Percentiles rank a stretch among this genome's conserved stretches.
Evolutionary conservation across 805 yeast species (phyloP).

Genomic region (Metschnikowia amazonensis): DNA sequence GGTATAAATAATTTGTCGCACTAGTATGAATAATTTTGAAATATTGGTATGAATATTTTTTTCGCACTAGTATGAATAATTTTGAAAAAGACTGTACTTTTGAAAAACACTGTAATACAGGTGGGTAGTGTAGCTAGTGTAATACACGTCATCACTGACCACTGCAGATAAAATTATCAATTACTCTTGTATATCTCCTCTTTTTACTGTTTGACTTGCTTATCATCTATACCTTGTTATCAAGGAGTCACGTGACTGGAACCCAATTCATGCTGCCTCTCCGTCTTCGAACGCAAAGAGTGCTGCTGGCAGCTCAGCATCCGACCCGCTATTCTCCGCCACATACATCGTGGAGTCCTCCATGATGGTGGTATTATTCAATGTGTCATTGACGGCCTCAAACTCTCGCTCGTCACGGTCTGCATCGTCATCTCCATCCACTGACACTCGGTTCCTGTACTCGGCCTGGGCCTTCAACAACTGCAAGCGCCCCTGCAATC

Average conservation of each 20-base stretch:
- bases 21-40: too few relatives aligned
- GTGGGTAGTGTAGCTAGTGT: too few relatives aligned
- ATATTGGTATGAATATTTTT: too few relatives aligned
- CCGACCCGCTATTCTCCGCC: constrained; percentile 13
- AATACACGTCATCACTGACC: too few relatives aligned
- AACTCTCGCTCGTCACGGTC: constrained; percentile 17
- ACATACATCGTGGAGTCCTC: constrained; percentile 31
- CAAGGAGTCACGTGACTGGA: too few relatives aligned
- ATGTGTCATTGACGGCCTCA: constrained; percentile 17
- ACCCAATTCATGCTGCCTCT: too few relatives aligned
- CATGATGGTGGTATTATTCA: constrained; percentile 21
- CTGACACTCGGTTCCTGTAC: constrained; percentile 44
- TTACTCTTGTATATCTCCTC: not conserved
- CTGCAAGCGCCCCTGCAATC: constrained; percentile 82
- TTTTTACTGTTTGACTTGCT: not conserved
- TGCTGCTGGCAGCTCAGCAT: not conserved
- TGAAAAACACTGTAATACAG: too few relatives aligned
- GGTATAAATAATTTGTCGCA: too few relatives aligned
- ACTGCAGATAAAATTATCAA: too few relatives aligned
- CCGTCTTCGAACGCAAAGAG: not conserved
- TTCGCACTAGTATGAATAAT: too few relatives aligned
- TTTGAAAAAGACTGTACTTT: too few relatives aligned
- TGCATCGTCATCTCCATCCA: constrained; percentile 16
- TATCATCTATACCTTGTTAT: constrained; percentile 27
- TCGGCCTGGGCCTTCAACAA: constrained; percentile 72